Base-by-base conservation (phyloP, 2,329 filamentous ascomycete genomes). In the Botryosphaeria dothidea region DNA sequence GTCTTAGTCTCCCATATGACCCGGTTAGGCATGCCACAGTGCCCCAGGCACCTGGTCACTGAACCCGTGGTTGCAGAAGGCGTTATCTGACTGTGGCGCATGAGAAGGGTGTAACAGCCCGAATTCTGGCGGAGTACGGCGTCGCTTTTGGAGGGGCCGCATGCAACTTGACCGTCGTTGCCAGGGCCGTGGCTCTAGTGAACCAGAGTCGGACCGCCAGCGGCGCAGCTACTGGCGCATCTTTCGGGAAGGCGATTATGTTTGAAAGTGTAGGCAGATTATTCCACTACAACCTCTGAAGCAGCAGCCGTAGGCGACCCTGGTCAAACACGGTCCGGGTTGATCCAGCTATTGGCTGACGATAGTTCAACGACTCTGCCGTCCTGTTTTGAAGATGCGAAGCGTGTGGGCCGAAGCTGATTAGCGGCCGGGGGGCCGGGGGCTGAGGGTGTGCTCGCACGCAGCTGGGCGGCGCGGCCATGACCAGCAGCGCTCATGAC, bases 1-100 rank as follows among this genome's bases (percentile, higher is more conserved):
- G 49, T 54, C 49, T 54, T 54, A 56, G 60, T 45, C 25, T 56
- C 36, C 25, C 61, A 56, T 54, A 45, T 63, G 61, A 63, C 61
- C 61, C 27, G 36, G 43, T 25, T 48, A 38, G 56, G 27, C 38
- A 60, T 60, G 38, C 56, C 41, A 21, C 27, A 34, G 25, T 23
- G 36, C 36, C 23, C 38, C 36, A 31, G 36, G 54, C 54, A 45
- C 54, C 38, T 58, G 54, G 54, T 31, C 54, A 15, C 54, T 31
- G 41, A 48, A 60, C 41, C 38, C 27, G 6, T 15, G 56, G 56
- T 34, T 46, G 38, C 41, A 46, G 41, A 48, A 34, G 41, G 41
- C 41, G 56, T 46, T 60, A 60, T 60, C 41, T 31, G 56, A 36
- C 56, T 31, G 15, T 34, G 61, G 61, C 61, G 38, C 61, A 56